Conservation (phyloP, 495 filamentous ascomycete species). For the Aspergillus funiculosus region DNA sequence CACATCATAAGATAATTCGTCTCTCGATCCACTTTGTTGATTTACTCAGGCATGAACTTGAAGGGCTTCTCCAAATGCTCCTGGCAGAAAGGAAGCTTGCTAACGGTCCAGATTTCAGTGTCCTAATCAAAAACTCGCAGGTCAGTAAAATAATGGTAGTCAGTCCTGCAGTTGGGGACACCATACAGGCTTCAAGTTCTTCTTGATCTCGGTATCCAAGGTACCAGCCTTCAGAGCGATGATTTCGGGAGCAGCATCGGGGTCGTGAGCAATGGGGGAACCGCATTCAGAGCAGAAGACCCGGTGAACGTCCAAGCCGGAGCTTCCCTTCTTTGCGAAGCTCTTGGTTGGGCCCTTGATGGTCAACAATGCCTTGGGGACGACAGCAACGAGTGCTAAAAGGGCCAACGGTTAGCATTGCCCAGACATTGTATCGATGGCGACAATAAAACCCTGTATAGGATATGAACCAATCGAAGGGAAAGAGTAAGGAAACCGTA, state of each 20-base stretch:
- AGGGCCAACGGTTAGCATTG: conserved; percentile 1
- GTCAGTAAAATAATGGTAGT: conserved; percentile 4
- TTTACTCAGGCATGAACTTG: conserved; percentile 55
- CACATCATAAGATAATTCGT: conserved; percentile 12
- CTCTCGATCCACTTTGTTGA: neutral
- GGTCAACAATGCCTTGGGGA: conserved; percentile 56
- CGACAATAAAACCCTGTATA: too few species aligned
- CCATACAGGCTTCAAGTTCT: conserved; percentile 57
- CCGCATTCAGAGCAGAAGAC: conserved; percentile 66
- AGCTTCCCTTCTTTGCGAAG: conserved; percentile 49
- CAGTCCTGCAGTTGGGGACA: too few species aligned
- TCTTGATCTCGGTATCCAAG: conserved; percentile 57
- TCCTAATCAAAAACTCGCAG: conserved; percentile 33
- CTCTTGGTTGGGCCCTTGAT: conserved; percentile 59
- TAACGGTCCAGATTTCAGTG: conserved; percentile 62
- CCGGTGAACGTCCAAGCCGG: conserved; percentile 56
- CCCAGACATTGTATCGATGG: too few species aligned
- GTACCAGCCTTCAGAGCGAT: conserved; percentile 64
- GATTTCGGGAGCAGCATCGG: conserved; percentile 59
- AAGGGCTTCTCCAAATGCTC: conserved; percentile 57
- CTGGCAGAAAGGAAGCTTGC: conserved; percentile 65
- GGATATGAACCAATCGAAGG: neutral
- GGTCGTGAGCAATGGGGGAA: conserved; percentile 64
- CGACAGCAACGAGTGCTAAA: conserved; percentile 62
- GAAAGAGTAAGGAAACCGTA: conserved; percentile 23